Base-by-base conservation (phyloP, 2,329 filamentous ascomycete species). In the Podosphaera fusca region DNA sequence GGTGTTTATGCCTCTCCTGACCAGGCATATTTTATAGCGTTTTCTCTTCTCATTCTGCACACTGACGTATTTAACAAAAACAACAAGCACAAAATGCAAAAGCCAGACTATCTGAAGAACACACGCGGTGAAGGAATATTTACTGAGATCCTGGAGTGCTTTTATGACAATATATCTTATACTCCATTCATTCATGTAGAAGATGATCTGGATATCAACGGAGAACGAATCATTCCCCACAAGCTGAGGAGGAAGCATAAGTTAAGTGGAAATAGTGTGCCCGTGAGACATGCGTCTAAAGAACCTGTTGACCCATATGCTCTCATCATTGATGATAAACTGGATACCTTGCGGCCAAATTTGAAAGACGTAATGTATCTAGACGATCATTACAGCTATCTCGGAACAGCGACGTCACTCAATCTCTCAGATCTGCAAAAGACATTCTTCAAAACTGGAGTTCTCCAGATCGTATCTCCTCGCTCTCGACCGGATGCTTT, bases 31-130 rank as follows among this genome's bases (percentile, higher is more conserved):
- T 95, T 96, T 65, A 90, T 96, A 61, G 88, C 90, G 14, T 98
- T 98, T 67, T 96, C 90, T 1, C 81, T 98, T 58, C 78, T 98
- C 59, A 95, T 98, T 63, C 74, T 98, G 38, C 92, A 98, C 65
- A 96, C 92, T 0, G 92, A 98, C 67, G 87, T 94, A n/a, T 96
- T 96, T 79, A 98, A 98, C 74, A 95, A 94, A 71, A 98, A 96
- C 73, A 96, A 96, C 72, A 96, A 96, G 72, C 80, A 92, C 69
- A 98, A 98, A 70, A 98, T 98, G 92, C 88, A 94, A 66, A 94
- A 94, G 67, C 72, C 78, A 0, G 92, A 96, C 66, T 98, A 98
- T 69, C 76, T 96, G 63, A 95, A 94, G 70, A 96, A 96, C 67
- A 94, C 89, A 0, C 82, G 81, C 30, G 88, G 86, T 2, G 89